These are phyloP conservation scores for Aspergillus tubingensis DNA, from an alignment of 2,329 filamentous ascomycete genomes.

Conservation along the genomic window DNA sequence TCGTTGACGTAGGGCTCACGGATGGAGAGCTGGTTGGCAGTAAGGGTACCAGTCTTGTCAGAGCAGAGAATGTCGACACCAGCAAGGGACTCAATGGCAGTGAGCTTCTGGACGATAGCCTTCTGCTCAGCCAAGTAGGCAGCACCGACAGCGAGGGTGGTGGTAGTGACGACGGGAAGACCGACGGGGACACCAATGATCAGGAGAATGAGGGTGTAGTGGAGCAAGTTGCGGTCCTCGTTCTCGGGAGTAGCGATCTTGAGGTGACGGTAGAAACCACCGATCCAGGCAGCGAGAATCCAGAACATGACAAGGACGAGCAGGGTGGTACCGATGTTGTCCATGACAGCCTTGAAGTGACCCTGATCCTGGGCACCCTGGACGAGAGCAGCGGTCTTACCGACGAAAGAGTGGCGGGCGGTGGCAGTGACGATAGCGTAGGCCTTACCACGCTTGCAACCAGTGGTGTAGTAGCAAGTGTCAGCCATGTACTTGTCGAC, in stretches of 20 bases:
- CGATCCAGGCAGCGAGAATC: slow-evolving; percentile 74
- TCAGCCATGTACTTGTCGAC: slow-evolving; percentile 66
- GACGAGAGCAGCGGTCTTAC: slow-evolving; percentile 72
- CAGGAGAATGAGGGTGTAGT: slow-evolving; percentile 69
- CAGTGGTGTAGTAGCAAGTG: slow-evolving; percentile 74
- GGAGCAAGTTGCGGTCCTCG: slow-evolving; percentile 64
- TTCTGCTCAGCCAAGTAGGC: slow-evolving; percentile 76
- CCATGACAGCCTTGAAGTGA: slow-evolving; percentile 83
- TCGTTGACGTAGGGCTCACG: slow-evolving; percentile 76
- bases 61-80: slow-evolving; percentile 78
- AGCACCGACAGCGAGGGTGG: slow-evolving; percentile 74
- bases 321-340: slow-evolving; percentile 73
- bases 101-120: slow-evolving; percentile 78
- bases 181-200: slow-evolving; percentile 79
- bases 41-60: slow-evolving; percentile 76
- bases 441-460: slow-evolving; percentile 78
- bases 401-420: slow-evolving; percentile 73
- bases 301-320: slow-evolving; percentile 76
- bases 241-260: slow-evolving; percentile 55
- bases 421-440: slow-evolving; percentile 69
- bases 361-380: slow-evolving; percentile 74
- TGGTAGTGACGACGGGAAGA: slow-evolving; percentile 77
- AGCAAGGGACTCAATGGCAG: slow-evolving; percentile 74
- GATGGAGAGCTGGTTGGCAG: slow-evolving; percentile 65
- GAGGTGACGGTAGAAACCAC: slow-evolving; percentile 74